Conservation (phyloP, 345 rosid genomes). For the Kandelia obovata region DNA sequence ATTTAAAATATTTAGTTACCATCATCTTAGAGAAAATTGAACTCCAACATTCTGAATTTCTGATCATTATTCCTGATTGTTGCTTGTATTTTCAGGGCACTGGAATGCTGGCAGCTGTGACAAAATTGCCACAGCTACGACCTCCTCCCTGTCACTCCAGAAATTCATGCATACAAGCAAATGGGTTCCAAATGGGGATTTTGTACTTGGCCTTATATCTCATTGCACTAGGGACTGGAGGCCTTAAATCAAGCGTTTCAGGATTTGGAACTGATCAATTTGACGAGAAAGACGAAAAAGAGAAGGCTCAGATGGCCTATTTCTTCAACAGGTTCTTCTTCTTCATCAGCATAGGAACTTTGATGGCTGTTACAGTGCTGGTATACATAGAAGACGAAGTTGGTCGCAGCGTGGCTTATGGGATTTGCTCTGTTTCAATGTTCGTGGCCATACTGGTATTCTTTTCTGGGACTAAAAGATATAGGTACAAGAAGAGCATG, state of each 20-base stretch:
- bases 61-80: neutral
- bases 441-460: slow-evolving; percentile 47
- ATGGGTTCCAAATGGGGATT: slow-evolving; percentile 63
- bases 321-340: slow-evolving; percentile 67
- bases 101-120: slow-evolving; percentile 49
- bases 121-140: slow-evolving; percentile 56
- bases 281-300: slow-evolving; percentile 55
- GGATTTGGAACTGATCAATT: slow-evolving; percentile 70
- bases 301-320: slow-evolving; percentile 52
- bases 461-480: slow-evolving; percentile 54
- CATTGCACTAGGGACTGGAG: slow-evolving; percentile 67
- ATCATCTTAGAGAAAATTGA: neutral
- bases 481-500: slow-evolving; percentile 65
- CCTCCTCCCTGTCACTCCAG: slow-evolving; percentile 58
- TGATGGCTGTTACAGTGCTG: slow-evolving; percentile 60
- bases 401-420: slow-evolving; percentile 56
- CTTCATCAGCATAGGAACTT: slow-evolving; percentile 51
- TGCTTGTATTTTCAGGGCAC: slow-evolving; percentile 53
- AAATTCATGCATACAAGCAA: slow-evolving; percentile 47
- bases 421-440: slow-evolving; percentile 62
- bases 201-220: slow-evolving; percentile 55
- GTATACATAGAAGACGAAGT: slow-evolving; percentile 63
- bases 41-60: neutral
- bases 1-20: no score
- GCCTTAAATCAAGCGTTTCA: slow-evolving; percentile 65